phyloP scores from a whole-genome alignment of 495 filamentous ascomycete genomes.

The Trichoderma erinaceum region DNA sequence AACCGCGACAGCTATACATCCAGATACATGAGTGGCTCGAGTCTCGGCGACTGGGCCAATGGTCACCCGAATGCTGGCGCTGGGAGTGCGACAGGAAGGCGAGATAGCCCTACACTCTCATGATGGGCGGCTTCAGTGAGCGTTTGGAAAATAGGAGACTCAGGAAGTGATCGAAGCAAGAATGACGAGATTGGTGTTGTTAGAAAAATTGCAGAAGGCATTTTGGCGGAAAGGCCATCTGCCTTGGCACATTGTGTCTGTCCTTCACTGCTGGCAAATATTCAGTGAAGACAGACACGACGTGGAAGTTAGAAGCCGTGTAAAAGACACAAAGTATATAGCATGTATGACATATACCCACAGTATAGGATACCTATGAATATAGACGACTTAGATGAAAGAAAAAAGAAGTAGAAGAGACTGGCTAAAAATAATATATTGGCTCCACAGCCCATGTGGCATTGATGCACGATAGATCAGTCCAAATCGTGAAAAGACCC shows the following conservation, averaged over 20 bases:
- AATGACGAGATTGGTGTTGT: no score
- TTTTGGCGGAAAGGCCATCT: no score
- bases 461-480: no score
- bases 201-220: no score
- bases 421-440: neutral
- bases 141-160: neutral
- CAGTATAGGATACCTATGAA: neutral
- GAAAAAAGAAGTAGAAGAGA: constrained; percentile 17
- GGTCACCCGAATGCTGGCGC: constrained; percentile 46
- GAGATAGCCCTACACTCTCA: constrained; percentile 24
- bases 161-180: neutral
- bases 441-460: neutral
- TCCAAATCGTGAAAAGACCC: no score
- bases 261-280: neutral
- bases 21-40: constrained; percentile 43
- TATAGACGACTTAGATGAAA: neutral
- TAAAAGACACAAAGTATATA: neutral
- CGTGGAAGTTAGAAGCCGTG: neutral
- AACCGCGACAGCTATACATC: constrained; percentile 32
- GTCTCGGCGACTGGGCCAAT: constrained; percentile 45
- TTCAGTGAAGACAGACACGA: neutral
- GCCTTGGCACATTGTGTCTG: no score
- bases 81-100: constrained; percentile 22
- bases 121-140: neutral
- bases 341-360: neutral